Percentiles rank a stretch among this genome's conserved stretches.
Conservation (phyloP, 495 filamentous ascomycete species). For the Echria macrotheca region DNA sequence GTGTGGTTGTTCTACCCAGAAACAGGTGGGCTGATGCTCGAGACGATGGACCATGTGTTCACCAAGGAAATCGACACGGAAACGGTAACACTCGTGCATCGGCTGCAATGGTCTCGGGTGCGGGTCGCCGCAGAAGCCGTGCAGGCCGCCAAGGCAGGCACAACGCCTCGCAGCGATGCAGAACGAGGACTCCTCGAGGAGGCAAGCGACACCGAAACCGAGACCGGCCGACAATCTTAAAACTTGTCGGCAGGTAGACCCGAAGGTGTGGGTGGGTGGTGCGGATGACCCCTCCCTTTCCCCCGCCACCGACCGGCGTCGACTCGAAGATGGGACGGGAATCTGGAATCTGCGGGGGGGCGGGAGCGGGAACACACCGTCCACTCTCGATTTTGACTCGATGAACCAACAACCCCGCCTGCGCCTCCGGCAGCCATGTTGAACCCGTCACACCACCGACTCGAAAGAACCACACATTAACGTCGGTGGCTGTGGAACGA, state of each 20-base stretch:
- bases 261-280: too few species aligned
- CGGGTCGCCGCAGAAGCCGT: slow-evolving; percentile 19
- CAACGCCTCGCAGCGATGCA: not conserved
- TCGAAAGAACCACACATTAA: too few species aligned
- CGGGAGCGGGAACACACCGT: not conserved
- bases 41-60: slow-evolving; percentile 48
- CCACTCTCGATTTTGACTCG: not conserved
- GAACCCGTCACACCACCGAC: too few species aligned
- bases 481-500: slow-evolving; percentile 1
- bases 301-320: too few species aligned
- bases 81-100: slow-evolving; percentile 7
- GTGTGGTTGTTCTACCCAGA: slow-evolving; percentile 62
- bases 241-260: too few species aligned
- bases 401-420: too few species aligned
- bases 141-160: slow-evolving; percentile 1
- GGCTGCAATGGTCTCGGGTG: slow-evolving; percentile 21
- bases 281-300: too few species aligned
- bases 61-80: slow-evolving; percentile 27
- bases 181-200: slow-evolving; percentile 10
- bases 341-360: not conserved
- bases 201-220: not conserved
- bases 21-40: slow-evolving; percentile 46
- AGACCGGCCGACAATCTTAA: too few species aligned
- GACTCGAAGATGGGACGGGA: not conserved
- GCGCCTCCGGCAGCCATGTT: too few species aligned